phyloP scores from a whole-genome alignment of 2,329 filamentous ascomycete species.

The Fusarium xylarioides region DNA sequence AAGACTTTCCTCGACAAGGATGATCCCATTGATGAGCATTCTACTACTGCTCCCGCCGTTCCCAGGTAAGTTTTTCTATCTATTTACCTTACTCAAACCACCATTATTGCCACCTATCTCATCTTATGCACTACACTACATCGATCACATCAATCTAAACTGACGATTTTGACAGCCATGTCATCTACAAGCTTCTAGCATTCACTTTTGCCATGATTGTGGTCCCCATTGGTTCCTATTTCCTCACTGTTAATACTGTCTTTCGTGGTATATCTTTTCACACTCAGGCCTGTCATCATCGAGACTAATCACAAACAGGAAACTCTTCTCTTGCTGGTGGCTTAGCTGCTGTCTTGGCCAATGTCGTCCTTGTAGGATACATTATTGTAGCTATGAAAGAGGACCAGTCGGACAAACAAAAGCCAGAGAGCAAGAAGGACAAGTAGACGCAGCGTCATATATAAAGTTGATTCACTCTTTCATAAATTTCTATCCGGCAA shows the following conservation, averaged over 20 bases:
- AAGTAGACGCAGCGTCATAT: constrained; percentile 43
- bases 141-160: background rate
- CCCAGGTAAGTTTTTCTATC: constrained; percentile 69
- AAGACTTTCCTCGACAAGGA: constrained; percentile 73
- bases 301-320: constrained; percentile 60
- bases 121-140: background rate
- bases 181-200: constrained; percentile 88
- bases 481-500: background rate
- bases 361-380: constrained; percentile 90
- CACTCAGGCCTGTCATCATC: background rate
- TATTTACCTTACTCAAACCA: background rate
- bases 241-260: constrained; percentile 76
- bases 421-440: constrained; percentile 60
- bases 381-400: constrained; percentile 91
- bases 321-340: constrained; percentile 90
- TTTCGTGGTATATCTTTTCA: constrained; percentile 71
- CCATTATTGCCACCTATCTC: constrained; percentile 5
- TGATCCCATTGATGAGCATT: constrained; percentile 64
- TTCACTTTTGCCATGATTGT: constrained; percentile 94
- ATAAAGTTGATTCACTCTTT: background rate
- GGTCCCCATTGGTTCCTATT: constrained; percentile 89
- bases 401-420: constrained; percentile 63
- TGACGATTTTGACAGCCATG: constrained; percentile 62
- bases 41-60: constrained; percentile 83
- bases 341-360: constrained; percentile 87